Conservation (phyloP, 345 rosid species). For the Syzygium grande region DNA sequence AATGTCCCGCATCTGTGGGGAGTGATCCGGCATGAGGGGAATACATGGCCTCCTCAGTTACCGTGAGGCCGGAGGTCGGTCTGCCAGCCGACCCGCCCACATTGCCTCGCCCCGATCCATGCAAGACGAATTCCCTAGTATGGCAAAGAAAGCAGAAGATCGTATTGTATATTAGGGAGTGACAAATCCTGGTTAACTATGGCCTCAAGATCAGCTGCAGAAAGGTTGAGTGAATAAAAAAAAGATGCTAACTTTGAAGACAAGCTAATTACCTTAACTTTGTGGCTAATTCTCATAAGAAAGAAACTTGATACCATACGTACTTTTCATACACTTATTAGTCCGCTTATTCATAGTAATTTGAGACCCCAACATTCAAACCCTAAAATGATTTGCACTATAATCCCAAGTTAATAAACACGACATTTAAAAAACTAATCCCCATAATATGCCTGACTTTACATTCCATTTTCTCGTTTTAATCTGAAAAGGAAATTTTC, state of each 20-base stretch:
- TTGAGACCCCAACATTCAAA: neutral
- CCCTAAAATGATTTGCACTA: neutral
- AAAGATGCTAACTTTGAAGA: neutral
- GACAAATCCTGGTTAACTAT: neutral
- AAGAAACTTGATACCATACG: neutral
- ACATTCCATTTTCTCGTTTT: neutral
- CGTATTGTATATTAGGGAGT: neutral
- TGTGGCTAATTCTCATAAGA: neutral
- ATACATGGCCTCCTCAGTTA: neutral
- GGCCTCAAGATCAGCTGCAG: neutral
- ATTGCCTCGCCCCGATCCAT: neutral
- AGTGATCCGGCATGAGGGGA: neutral
- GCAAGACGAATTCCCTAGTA: neutral
- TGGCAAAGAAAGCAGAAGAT: neutral
- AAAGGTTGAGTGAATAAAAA: neutral
- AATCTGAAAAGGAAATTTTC: neutral
- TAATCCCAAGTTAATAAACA: neutral
- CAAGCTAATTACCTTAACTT: neutral
- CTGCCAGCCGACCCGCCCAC: neutral
- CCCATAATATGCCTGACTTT: neutral
- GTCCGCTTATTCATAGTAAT: neutral
- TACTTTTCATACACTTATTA: neutral
- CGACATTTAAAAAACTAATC: neutral
- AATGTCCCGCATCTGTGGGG: neutral
- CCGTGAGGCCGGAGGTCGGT: neutral